Base-by-base conservation (phyloP, 2,329 filamentous ascomycete species). In the Stylonectria norvegica region DNA sequence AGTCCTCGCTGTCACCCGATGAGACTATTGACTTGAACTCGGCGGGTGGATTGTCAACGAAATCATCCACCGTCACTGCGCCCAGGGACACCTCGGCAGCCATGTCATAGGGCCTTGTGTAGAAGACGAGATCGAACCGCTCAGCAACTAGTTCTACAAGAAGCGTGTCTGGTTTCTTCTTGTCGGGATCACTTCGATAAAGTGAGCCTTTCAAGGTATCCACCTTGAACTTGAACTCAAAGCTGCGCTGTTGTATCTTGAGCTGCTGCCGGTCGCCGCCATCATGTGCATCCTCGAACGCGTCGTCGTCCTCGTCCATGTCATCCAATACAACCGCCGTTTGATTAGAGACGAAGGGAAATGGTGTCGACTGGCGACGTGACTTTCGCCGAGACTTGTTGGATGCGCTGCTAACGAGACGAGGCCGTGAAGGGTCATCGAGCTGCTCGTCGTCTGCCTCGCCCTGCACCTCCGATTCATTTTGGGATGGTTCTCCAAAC, bases 21-120 rank as follows among this genome's bases (percentile, higher is more conserved):
- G 90, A 95, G n/a, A 99, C 81, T 36, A 99, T 94, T 18, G 91
- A 91, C 66, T 93, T 95, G 72, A 99, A 98, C 57, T 97, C 91
- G 6, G 85, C 84, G 0, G 87, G 71, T 0, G 89, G 83, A 38
- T 91, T 85, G 50, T 93, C 91, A 7, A 99, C 91, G 59, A 97
- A 90, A 59, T 99, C 93, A 57, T 97, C 91, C 3, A 98, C 81
- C 1, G 85, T 88, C 14, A 98, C 72, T 2, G 89, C 90, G 11
- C 86, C 86, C 8, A 99, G 75, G 1, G 89, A 83, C 18, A 98
- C 87, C 56, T 96, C 87, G 1, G 93, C 91, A 18, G 84, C 86
- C 83, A 98, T 93, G 60, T 98, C 91, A 53, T 85, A 96, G 0
- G 87, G 83, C 17, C 91, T 78, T 43, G 95, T 82, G 59, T 90